These are phyloP conservation scores for Thelephora terrestris DNA, from an alignment of 1,284 basidiomycete species.

Conservation along the genomic window DNA sequence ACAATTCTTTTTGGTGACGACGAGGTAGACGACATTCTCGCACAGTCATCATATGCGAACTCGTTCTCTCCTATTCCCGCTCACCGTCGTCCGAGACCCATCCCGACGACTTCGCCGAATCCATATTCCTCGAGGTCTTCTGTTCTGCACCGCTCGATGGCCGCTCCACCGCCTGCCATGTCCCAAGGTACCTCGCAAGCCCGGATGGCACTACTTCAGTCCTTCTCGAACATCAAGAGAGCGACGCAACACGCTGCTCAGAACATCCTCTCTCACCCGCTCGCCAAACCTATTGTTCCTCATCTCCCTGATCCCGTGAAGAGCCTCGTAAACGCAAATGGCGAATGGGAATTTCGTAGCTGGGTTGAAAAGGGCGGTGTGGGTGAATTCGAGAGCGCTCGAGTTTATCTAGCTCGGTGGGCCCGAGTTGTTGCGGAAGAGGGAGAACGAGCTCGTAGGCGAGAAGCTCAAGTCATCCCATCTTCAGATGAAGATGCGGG, in stretches of 20 bases:
- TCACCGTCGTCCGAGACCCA: constrained; percentile 62
- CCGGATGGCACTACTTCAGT: constrained; percentile 69
- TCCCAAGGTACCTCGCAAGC: constrained; percentile 50
- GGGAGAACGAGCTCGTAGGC: constrained; percentile 75
- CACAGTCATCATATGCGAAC: constrained; percentile 62
- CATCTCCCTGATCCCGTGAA: constrained; percentile 88
- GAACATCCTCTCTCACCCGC: constrained; percentile 85
- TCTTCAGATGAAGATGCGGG: constrained; percentile 35
- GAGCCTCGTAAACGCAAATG: constrained; percentile 76
- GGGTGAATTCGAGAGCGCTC: constrained; percentile 89
- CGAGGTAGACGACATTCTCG: constrained; percentile 74
- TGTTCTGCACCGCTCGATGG: constrained; percentile 66
- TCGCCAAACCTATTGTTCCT: constrained; percentile 89
- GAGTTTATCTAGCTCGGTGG: constrained; percentile 96
- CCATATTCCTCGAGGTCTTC: constrained; percentile 63
- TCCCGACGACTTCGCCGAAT: constrained; percentile 39
- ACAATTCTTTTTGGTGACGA: constrained; percentile 73
- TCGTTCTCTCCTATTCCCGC: constrained; percentile 78
- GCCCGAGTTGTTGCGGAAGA: constrained; percentile 94
- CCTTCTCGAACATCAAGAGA: constrained; percentile 82
- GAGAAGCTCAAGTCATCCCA: constrained; percentile 61
- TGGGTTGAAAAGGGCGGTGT: constrained; percentile 83
- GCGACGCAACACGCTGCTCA: constrained; percentile 85
- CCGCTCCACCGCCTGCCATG: constrained; percentile 28
- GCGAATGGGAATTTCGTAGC: constrained; percentile 78